Base-by-base conservation (phyloP, 805 yeast genomes). In the Hanseniaspora singularis region DNA sequence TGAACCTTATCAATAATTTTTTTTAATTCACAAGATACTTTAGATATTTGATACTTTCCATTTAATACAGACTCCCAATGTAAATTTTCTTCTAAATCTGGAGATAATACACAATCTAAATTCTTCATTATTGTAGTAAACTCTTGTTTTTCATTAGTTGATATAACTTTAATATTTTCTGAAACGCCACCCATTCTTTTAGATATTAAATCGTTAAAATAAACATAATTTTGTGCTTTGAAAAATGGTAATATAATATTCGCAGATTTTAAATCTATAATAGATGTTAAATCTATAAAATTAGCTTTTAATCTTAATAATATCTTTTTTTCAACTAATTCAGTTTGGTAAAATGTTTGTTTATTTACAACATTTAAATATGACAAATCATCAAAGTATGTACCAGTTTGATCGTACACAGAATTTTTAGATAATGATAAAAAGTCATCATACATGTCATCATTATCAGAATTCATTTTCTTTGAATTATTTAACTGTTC, bases 31-130 rank as follows among this genome's bases (percentile, higher is more conserved):
- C 96, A 97, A 36, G 71, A 67, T 7, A 89, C 80, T 55, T 85
- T 88, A 0, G 96, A 86, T 26, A 89, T 78, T 15, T 82, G 72
- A 58, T 78, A 82, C 31, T 48, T 41, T 11, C 85, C 86, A 32
- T 88, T 89, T 28, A 81, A 77, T 49, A 88, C 74, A 44, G 71
- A 72, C 58, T 88, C 95, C 98, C 98, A 89, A 46, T 72, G 71
- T 46, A 89, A 65, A 22, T 67, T 60, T n/a, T 69, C 64, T 10
- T 74, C 73, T 28, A 89, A 63, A 3, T 68, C 68, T 14, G 80
- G 81, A 51, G 84, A 88, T 20, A 89, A 62, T 40, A 78, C 66
- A 30, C 89, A 72, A 54, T 81, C 85, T 49, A 77, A 65, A 2
- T 77, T 68, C 46, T 68, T 68, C 7, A 74, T 64, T 2, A 77